Evolutionary conservation across 1,284 basidiomycete species (phyloP).

Genomic region (Malassezia sp.): DNA sequence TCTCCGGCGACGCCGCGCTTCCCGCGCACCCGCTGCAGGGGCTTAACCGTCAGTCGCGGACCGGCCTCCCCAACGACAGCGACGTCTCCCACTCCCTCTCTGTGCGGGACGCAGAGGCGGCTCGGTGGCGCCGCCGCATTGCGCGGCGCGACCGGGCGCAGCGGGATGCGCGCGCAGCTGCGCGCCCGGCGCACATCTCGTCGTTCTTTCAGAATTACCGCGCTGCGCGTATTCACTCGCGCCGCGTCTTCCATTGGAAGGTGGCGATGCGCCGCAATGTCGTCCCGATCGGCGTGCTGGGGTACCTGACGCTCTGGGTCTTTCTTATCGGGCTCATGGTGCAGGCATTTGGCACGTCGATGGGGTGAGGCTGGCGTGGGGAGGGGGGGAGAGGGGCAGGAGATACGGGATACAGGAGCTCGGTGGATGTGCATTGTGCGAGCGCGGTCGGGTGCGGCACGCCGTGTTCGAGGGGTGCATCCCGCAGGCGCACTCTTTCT

Average conservation of each 20-base stretch:
- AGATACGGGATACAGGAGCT: no score
- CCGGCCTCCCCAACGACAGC: background rate
- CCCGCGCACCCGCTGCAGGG: no score
- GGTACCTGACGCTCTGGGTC: constrained; percentile 38
- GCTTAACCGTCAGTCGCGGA: no score
- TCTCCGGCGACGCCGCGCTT: background rate
- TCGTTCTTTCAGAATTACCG: constrained; percentile 13
- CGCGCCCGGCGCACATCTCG: constrained; percentile 7
- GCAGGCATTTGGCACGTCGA: no score
- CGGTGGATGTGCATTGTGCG: no score
- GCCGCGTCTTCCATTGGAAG: constrained; percentile 43
- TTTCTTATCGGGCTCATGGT: constrained; percentile 20
- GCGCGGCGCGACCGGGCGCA: constrained; percentile 3
- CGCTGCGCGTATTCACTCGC: constrained; percentile 12
- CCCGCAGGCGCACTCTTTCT: no score
- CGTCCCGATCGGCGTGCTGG: constrained; percentile 33
- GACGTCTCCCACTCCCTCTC: background rate
- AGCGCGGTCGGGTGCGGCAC: no score
- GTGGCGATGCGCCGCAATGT: constrained; percentile 43
- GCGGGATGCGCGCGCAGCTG: background rate
- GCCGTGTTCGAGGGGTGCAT: no score
- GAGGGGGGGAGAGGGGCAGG: no score
- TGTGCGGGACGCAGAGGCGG: background rate
- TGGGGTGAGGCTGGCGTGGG: no score
- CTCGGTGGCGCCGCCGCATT: constrained; percentile 7